phyloP scores from a whole-genome alignment of 257 asterid species.

The Solanum verrucosum region DNA sequence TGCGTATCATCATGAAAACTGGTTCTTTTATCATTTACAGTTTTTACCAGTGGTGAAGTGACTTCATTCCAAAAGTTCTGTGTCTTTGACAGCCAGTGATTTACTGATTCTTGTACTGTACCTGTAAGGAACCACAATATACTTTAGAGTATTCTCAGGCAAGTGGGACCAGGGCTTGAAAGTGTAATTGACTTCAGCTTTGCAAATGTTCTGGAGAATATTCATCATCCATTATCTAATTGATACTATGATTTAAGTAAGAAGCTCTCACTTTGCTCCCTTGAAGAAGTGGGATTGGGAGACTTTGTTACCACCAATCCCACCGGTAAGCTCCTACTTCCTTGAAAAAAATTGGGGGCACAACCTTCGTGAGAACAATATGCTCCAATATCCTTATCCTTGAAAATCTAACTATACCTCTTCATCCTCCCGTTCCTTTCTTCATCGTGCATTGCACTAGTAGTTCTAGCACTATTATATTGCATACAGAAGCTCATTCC shows the following conservation, averaged over 20 bases:
- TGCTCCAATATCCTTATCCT: not conserved
- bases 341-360: not conserved
- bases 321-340: not conserved
- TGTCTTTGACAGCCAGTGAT: conserved; percentile 73
- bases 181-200: not conserved
- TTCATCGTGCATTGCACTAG: not conserved
- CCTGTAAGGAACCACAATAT: conserved; percentile 25
- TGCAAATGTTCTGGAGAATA: not conserved
- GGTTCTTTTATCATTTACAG: conserved; percentile 46
- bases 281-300: not conserved
- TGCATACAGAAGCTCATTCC: not conserved
- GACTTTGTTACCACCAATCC: not conserved
- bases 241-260: not conserved
- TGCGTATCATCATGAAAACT: conserved; percentile 25
- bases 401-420: not conserved
- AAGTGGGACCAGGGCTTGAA: not conserved
- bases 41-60: conserved; percentile 71
- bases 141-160: not conserved
- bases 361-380: not conserved
- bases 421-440: not conserved
- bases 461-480: not conserved
- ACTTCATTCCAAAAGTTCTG: conserved; percentile 67
- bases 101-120: conserved; percentile 70
- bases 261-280: not conserved
- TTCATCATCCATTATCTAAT: not conserved